Conservation (phyloP, 2,329 filamentous ascomycete species). For the Colletotrichum shisoi region DNA sequence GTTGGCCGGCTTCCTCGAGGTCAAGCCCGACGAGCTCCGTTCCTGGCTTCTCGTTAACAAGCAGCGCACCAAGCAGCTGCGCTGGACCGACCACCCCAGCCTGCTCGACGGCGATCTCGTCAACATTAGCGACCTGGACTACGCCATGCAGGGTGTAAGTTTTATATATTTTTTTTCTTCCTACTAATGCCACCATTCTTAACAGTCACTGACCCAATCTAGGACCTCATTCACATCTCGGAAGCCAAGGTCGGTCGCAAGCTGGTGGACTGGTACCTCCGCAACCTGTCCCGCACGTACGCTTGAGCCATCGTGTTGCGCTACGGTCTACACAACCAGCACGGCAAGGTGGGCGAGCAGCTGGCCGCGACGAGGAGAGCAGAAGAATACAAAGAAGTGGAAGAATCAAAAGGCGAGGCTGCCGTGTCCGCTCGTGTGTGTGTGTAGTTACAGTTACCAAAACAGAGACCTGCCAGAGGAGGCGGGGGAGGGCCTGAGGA, state of each 20-base stretch:
- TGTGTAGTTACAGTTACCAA: conserved; percentile 21
- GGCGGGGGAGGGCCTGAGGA: neutral
- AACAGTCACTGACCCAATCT: conserved; percentile 31
- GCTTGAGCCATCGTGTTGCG: conserved; percentile 54
- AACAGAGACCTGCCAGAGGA: conserved; percentile 10
- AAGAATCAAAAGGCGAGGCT: conserved; percentile 23
- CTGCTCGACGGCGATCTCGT: conserved; percentile 91
- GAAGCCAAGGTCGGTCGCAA: conserved; percentile 98
- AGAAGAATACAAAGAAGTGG: neutral
- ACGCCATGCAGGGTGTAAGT: conserved; percentile 89
- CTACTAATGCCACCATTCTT: neutral
- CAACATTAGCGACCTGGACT: conserved; percentile 95
- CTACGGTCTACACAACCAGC: conserved; percentile 25
- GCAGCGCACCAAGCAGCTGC: conserved; percentile 95
- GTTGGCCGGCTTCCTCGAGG: conserved; percentile 94
- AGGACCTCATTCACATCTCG: conserved; percentile 98
- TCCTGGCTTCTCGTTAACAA: conserved; percentile 97
- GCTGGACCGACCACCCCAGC: conserved; percentile 87
- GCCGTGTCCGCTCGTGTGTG: conserved; percentile 2
- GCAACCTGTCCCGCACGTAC: conserved; percentile 95
- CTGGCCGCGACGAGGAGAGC: conserved; percentile 36
- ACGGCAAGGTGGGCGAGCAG: conserved; percentile 19
- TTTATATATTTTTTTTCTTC: too few relatives aligned
- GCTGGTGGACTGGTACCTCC: conserved; percentile 98
- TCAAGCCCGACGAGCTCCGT: conserved; percentile 93